Evolutionary conservation across 208 protist genomes (phyloP).

Genomic region (Trypanosoma theileri): DNA sequence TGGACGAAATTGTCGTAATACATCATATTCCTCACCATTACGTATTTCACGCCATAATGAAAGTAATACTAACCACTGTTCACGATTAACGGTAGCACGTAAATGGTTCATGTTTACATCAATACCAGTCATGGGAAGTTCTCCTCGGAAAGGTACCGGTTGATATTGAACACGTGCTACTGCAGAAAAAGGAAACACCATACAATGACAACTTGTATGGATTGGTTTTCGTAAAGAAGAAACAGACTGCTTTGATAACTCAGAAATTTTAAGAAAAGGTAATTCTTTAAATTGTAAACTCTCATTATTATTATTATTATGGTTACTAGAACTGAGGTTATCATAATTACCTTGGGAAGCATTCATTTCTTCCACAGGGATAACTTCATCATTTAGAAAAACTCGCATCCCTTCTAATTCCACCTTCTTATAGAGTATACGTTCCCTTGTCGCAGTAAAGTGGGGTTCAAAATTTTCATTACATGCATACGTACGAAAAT

Average conservation of each 20-base stretch:
- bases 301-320: neutral
- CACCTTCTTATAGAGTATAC: conserved; percentile 57
- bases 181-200: conserved; percentile 31
- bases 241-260: neutral
- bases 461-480: conserved; percentile 50
- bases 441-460: conserved; percentile 37
- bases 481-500: conserved; percentile 56
- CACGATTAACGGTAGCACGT: conserved; percentile 18
- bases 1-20: conserved; percentile 41
- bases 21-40: conserved; percentile 25
- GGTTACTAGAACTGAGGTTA: neutral
- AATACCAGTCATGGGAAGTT: conserved; percentile 30
- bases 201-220: neutral
- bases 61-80: conserved; percentile 28
- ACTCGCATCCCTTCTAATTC: conserved; percentile 45
- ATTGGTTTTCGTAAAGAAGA: conserved; percentile 2
- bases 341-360: neutral
- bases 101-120: conserved; percentile 29
- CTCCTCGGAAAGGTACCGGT: conserved; percentile 36
- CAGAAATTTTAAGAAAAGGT: neutral
- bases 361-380: neutral
- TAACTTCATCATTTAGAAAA: conserved; percentile 17
- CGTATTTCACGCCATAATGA: conserved; percentile 32
- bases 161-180: conserved; percentile 45
- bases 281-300: neutral